These are phyloP conservation scores for Lentinula sp. DNA, from an alignment of 768 basidiomycete species.

Conservation along the genomic window DNA sequence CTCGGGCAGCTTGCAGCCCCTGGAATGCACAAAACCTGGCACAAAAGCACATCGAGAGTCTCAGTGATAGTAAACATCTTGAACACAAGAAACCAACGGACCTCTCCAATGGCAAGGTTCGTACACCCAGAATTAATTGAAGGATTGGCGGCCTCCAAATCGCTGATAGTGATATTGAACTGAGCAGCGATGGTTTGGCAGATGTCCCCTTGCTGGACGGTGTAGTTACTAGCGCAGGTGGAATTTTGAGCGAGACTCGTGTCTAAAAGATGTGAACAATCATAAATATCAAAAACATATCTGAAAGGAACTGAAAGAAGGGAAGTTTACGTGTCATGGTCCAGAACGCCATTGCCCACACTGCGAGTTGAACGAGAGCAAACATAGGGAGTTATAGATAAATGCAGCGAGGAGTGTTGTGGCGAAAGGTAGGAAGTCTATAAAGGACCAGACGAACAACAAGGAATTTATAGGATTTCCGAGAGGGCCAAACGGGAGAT, in stretches of 20 bases:
- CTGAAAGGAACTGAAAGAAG: not conserved
- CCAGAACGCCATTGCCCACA: not conserved
- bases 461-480: not conserved
- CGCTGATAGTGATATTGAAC: slow-evolving; percentile 1
- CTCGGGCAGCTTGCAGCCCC: not conserved
- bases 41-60: not conserved
- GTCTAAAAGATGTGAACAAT: not conserved
- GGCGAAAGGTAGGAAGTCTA: not conserved
- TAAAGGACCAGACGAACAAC: not conserved
- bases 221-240: not conserved
- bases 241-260: not conserved
- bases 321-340: not conserved
- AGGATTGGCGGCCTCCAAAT: slow-evolving; percentile 2
- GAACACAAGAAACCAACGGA: not conserved
- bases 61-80: not conserved
- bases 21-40: not conserved
- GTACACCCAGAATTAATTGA: not conserved
- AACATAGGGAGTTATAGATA: not conserved
- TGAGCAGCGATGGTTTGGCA: not conserved
- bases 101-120: not conserved
- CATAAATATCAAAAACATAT: too few species aligned
- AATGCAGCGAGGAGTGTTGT: not conserved
- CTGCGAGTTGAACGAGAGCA: not conserved
- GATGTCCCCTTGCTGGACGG: slow-evolving; percentile 1
- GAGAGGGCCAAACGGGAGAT: not conserved